A percentile compares a stretch with the other conserved stretches of the same genome.
Conservation (phyloP, 495 filamentous ascomycete genomes). For the Penicilliopsis zonata region DNA sequence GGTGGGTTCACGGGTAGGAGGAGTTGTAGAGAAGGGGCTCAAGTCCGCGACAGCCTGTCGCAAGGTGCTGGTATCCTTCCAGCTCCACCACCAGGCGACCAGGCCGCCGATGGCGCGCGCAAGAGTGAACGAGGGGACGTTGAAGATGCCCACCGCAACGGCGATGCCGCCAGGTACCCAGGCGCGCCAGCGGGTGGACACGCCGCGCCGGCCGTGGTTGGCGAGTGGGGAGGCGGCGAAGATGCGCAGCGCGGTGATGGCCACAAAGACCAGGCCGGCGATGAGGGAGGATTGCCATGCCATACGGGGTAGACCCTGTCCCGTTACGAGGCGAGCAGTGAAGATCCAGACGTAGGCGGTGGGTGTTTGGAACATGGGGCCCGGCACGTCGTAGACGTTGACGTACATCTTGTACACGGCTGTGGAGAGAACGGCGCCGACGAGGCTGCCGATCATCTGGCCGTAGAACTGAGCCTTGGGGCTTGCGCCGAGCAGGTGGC, state of each 20-base stretch:
- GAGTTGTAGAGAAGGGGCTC: background rate
- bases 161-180: slow-evolving; percentile 86
- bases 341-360: slow-evolving; percentile 96
- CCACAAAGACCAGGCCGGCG: slow-evolving; percentile 56
- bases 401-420: slow-evolving; percentile 89
- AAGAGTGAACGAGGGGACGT: slow-evolving; percentile 88
- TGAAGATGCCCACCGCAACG: slow-evolving; percentile 96
- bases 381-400: slow-evolving; percentile 75
- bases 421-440: slow-evolving; percentile 81
- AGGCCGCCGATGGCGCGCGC: slow-evolving; percentile 79
- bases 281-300: slow-evolving; percentile 65
- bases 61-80: slow-evolving; percentile 12
- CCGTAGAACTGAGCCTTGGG: slow-evolving; percentile 95
- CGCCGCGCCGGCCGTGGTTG: slow-evolving; percentile 11
- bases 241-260: slow-evolving; percentile 57
- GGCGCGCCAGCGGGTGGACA: slow-evolving; percentile 24
- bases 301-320: slow-evolving; percentile 74
- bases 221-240: slow-evolving; percentile 29
- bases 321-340: slow-evolving; percentile 88
- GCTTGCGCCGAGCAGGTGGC: slow-evolving; percentile 80
- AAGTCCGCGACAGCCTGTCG: background rate
- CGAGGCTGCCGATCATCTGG: slow-evolving; percentile 79
- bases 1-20: slow-evolving; percentile 28
- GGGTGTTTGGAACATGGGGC: slow-evolving; percentile 82
- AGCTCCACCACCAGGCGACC: slow-evolving; percentile 61